Base-by-base conservation (phyloP, 2,329 filamentous ascomycete genomes). In the Pleochaeta shiraiana region DNA sequence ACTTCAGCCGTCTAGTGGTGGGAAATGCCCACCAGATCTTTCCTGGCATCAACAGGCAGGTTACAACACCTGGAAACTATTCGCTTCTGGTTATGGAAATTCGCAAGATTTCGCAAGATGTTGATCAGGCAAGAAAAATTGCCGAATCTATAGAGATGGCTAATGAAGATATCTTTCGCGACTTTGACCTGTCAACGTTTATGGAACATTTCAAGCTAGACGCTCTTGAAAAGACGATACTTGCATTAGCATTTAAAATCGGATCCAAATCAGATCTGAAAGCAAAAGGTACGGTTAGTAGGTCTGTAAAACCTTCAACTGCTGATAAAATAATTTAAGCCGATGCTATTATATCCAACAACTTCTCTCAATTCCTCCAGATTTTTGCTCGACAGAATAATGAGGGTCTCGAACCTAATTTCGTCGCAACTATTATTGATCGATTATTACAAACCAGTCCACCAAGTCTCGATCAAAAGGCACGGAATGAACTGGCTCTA, bases 161-260 rank as follows among this genome's bases (percentile, higher is more conserved):
- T 24, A 92, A 93, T 69, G 90, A 93, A 70, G 92, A 98, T 70
- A 83, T 95, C 66, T 96, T 95, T 74, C 87, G 90, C 65, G 92
- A 97, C 73, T 96, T 98, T 71, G 92, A 98, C 73, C 81, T 98
- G n/a, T 87, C 88, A 1, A 88, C 87, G 1, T 97, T 98, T 73
- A 85, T 97, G 79, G 88, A 95, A 68, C 91, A 97, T 74, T 98
- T 98, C 78, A 90, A 91, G 73, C 80, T 96, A 64, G 91, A 96
- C 76, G 84, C 90, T 11, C 75, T 96, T 59, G 84, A 90, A 71
- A 95, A 95, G 78, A 88, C 89, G 47, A 82, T 95, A 67, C 80
- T 98, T 68, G 89, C 90, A 62, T 79, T 96, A 65, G 90, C 92
- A 4, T 95, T 95, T 75, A 95, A 92, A 75, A 82, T 85, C 67